Evolutionary conservation across 441 rosid genomes (phyloP), one percentile per base, ranked within the genome.

Genomic region (Gossypium trilobum): DNA sequence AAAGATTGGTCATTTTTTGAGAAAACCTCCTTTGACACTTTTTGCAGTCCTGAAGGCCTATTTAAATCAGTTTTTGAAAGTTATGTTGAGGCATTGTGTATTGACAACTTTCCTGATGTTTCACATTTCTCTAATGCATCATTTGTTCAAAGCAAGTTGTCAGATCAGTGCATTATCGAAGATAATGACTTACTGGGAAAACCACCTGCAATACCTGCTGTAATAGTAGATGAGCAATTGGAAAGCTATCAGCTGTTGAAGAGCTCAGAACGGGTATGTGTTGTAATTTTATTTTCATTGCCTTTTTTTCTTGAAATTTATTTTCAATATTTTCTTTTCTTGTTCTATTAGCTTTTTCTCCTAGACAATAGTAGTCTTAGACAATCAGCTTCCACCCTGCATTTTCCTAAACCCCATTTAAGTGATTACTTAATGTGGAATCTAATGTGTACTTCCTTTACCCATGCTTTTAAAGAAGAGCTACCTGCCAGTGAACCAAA

Each of bases 1-100:
- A 87, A 79, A 72, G 77, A 82, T 66, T 90, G 94, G 97, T 79
- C 72, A 11, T 85, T 92, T 78, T 36, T 57, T 48, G 90, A 84
- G 78, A 70, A 85, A 76, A 29, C 75, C 20, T 75, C 71, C 62
- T 42, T 39, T 29, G 75, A 48, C 65, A 44, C 44, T 60, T 61
- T 54, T 69, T 51, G 52, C 74, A 31, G 29, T 73, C 58, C 58
- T 62, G 85, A 77, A 68, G 73, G 77, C 16, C 68, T 72, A n/a
- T 17, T 68, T 55, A 80, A 75, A 65, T 84, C 87, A 54, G 65
- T 70, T 68, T 63, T 80, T 72, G 78, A 76, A 72, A 78, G 72
- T 70, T 75, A 69, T 8, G 60, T 71, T 66, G 75, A 79, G 74
- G 81, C 83, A 55, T 81, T 85, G 73, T 75, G 76, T 66, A 72